These are phyloP conservation scores for Dothideomycetes sp. DNA, from an alignment of 2,329 filamentous ascomycete species.

Conservation along the genomic window DNA sequence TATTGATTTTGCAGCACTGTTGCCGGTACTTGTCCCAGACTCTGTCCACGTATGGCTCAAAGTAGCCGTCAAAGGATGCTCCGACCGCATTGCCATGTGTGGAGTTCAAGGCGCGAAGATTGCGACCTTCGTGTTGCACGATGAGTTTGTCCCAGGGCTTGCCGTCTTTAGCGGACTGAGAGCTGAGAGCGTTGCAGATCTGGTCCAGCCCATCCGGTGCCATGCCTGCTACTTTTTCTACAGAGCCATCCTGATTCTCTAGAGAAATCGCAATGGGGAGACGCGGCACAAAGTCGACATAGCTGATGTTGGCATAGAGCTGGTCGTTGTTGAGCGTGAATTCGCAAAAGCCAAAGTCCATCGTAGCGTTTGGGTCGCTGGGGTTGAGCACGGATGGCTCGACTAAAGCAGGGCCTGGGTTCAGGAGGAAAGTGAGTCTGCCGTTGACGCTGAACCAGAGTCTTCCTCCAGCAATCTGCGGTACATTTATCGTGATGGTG, in stretches of 20 bases:
- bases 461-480: slow-evolving; percentile 26
- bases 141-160: slow-evolving; percentile 54
- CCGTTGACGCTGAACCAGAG: slow-evolving; percentile 24
- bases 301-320: slow-evolving; percentile 35
- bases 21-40: slow-evolving; percentile 39
- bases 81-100: slow-evolving; percentile 37
- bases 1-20: slow-evolving; percentile 43
- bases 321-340: slow-evolving; percentile 37
- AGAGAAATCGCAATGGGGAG: slow-evolving; percentile 31
- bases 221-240: slow-evolving; percentile 48
- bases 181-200: slow-evolving; percentile 43
- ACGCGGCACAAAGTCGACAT: slow-evolving; percentile 26
- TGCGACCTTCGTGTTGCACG: slow-evolving; percentile 26
- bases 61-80: slow-evolving; percentile 42
- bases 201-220: slow-evolving; percentile 44
- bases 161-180: slow-evolving; percentile 46
- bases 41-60: slow-evolving; percentile 39
- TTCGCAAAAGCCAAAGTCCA: slow-evolving; percentile 36
- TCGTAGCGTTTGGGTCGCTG: slow-evolving; percentile 32
- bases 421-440: slow-evolving; percentile 25
- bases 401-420: slow-evolving; percentile 24
- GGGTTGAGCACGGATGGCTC: slow-evolving; percentile 25
- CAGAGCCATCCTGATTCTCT: slow-evolving; percentile 25
- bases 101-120: slow-evolving; percentile 33
- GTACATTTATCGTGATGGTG: slow-evolving; percentile 21